A percentile compares a stretch with the other conserved stretches of the same genome.
Evolutionary conservation across 2,329 filamentous ascomycete species (phyloP).

Genomic region (Plenodomus lindquistii): DNA sequence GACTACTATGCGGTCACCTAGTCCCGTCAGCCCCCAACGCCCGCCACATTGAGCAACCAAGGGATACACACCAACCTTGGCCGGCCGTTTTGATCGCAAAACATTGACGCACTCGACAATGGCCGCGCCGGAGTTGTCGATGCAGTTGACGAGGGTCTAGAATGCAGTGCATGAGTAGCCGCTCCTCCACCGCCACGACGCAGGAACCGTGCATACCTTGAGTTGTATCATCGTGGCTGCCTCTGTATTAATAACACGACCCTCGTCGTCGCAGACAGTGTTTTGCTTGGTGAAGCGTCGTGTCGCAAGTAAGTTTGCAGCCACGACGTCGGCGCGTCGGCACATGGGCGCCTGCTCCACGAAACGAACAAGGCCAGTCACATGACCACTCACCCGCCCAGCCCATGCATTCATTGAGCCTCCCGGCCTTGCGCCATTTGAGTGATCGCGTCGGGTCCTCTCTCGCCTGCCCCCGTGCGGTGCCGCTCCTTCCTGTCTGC

Average conservation of each 20-base stretch:
- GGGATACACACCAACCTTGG: constrained; percentile 74
- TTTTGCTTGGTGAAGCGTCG: constrained; percentile 7
- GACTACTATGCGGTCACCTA: constrained; percentile 94
- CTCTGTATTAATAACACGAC: constrained; percentile 2
- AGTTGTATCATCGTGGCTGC: constrained; percentile 43
- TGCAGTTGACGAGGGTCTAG: constrained; percentile 95
- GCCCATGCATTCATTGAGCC: constrained; percentile 25
- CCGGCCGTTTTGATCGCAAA: constrained; percentile 84
- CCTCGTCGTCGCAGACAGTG: constrained; percentile 1
- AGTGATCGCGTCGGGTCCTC: constrained; percentile 10
- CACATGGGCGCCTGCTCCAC: neutral
- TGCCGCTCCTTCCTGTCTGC: constrained; percentile 32
- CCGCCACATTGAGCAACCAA: neutral
- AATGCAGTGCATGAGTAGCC: constrained; percentile 59
- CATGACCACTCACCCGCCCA: neutral
- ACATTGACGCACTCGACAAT: constrained; percentile 96
- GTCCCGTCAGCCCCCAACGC: constrained; percentile 11
- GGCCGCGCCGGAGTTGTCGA: constrained; percentile 98
- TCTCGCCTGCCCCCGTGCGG: constrained; percentile 25
- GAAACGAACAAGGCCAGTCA: neutral
- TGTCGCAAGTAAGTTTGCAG: neutral
- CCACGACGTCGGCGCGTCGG: neutral
- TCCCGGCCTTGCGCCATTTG: constrained; percentile 25
- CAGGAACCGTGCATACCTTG: constrained; percentile 34
- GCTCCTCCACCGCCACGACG: constrained; percentile 3